Base-by-base conservation (phyloP, 805 yeast genomes). In the Wickerhamomyces mucosus region DNA sequence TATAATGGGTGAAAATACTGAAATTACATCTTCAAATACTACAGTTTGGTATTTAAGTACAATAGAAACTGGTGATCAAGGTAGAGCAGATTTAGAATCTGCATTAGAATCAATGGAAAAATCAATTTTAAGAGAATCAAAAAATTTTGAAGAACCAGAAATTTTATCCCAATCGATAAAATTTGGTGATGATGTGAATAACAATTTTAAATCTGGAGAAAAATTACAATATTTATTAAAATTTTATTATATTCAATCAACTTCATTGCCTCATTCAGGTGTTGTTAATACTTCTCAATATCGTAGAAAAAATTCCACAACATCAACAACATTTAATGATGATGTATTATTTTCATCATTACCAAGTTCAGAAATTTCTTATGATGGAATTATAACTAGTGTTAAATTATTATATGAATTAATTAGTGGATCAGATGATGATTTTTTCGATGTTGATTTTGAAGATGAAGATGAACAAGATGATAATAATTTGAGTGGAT, bases 391-490 rank as follows among this genome's bases (percentile, higher is more conserved):
- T 4, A 72, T 89, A 14, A 75, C 88, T 3, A 92, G 85, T 38
- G 85, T 88, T 6, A 80, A 75, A 50, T 60, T 72, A 15, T 53
- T 89, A 26, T 89, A 84, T 53, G 76, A 73, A 38, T 65, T 69
- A 35, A 77, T 89, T 39, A 94, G 92, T 9, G 97, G 97, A 8
- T 72, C 94, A 2, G 92, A 82, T 51, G 96, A 89, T 46, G 97
- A 89, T 57, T 92, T 92, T 60, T 89, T 89, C 51, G 95, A 85
- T 54, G 83, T 89, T 26, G 97, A 89, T 56, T 89, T 89, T 51
- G 96, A 89, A 56, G 97, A 89, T 53, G 55, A 50, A 21, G 69
- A 6, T 11, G 12, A 21, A 21, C 7, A 63, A 19, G 13, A 13
- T 21, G 25, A 20, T 10, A 19, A 34, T 4, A 22, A 18, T 11